Base-by-base conservation (phyloP, 805 yeast genomes). In the Candida ipomoeae region DNA sequence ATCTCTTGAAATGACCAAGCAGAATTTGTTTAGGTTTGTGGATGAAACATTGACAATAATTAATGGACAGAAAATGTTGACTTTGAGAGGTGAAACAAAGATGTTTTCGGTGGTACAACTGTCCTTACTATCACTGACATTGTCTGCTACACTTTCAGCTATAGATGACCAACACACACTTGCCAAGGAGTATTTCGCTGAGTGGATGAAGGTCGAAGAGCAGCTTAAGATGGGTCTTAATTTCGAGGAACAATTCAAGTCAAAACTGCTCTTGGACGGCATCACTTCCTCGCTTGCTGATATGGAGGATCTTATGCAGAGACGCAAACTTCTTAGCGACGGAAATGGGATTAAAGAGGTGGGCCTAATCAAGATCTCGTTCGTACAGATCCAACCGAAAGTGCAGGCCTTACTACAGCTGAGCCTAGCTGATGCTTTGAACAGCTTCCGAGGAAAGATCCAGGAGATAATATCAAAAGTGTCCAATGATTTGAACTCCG, bases 1-100 rank as follows among this genome's bases (percentile, higher is more conserved):
- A 0, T 60, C 74, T 0, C 54, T 81, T 0, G 73, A 68, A 33
- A 18, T 40, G 0, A 58, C 79, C 0, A 78, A 77, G 46, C 54
- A 56, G 17, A 2, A 44, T 1, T 67, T 69, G 52, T 56, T 71
- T 13, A 53, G 54, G 2, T 36, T 36, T 11, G 44, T 66, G 14
- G 62, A 61, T 47, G 37, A 40, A 13, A 35, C 55, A 6, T 35
- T 67, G 4, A n/a, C 48, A 21, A 54, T 58, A 3, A 51, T 63
- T 11, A 68, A 62, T 35, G 41, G 39, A 5, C 64, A 47, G n/a
- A 11, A 8, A 2, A 32, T 35, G 17, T 13, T 50, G n/a, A 13
- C 49, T 21, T 20, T 40, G 11, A 37, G 34, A 36, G 52, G 40
- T 15, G 42, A 38, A 15, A 20, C 23, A 3, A 35, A 46, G 6